These are phyloP conservation scores for Skeletonema grethae DNA, from an alignment of 108 stramenopile species.

Conservation along the genomic window DNA sequence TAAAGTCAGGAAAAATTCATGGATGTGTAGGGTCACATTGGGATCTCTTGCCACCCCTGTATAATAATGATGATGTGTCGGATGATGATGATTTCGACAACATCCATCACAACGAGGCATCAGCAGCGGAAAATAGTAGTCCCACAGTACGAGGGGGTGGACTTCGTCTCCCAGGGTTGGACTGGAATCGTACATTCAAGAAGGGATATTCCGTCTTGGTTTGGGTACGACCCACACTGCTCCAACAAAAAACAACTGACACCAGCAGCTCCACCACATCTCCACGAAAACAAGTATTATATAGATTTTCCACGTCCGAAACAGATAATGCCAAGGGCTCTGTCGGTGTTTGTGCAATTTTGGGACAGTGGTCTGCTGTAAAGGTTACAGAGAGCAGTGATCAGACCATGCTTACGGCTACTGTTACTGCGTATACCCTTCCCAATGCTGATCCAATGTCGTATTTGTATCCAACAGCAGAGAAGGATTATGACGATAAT, in stretches of 20 bases:
- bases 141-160: conserved; percentile 38
- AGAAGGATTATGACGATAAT: conserved; percentile 4
- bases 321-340: conserved; percentile 36
- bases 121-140: background rate
- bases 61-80: background rate
- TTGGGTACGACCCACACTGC: conserved; percentile 73
- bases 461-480: conserved; percentile 21
- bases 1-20: conserved; percentile 19
- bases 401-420: conserved; percentile 37
- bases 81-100: background rate
- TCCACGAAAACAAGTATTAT: conserved; percentile 50
- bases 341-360: conserved; percentile 58
- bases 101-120: background rate
- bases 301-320: conserved; percentile 64
- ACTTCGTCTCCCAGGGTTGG: conserved; percentile 63
- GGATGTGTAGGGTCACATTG: conserved; percentile 53
- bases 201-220: conserved; percentile 79
- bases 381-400: background rate
- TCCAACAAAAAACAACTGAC: background rate
- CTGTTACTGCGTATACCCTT: conserved; percentile 49
- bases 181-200: conserved; percentile 79
- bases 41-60: conserved; percentile 44
- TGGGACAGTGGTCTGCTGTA: conserved; percentile 58
- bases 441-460: conserved; percentile 39
- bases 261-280: background rate